Evolutionary conservation across 352 stramenopile genomes (phyloP).

Genomic region (Blastocystis sp.): DNA sequence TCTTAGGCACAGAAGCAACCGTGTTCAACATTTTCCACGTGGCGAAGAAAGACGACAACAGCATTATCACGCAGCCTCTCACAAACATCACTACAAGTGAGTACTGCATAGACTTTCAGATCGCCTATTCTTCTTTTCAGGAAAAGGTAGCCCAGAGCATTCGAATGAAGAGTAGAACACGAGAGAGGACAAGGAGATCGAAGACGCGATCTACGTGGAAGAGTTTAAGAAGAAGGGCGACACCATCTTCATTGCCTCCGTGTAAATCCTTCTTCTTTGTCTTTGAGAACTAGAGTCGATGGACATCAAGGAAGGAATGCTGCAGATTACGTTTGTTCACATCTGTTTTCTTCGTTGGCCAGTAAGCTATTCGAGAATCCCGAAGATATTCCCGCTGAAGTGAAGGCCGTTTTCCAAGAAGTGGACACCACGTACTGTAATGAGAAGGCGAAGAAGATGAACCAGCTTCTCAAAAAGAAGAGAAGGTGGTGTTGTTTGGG

Average conservation of each 20-base stretch:
- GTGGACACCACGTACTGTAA: constrained; percentile 55
- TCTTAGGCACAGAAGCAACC: constrained; percentile 27
- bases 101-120: constrained; percentile 51
- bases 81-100: constrained; percentile 40
- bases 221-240: constrained; percentile 1
- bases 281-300: constrained; percentile 39
- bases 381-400: constrained; percentile 33
- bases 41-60: constrained; percentile 45
- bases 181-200: constrained; percentile 11
- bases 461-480: constrained; percentile 3
- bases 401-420: constrained; percentile 30
- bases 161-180: constrained; percentile 41
- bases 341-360: constrained; percentile 18
- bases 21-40: constrained; percentile 58
- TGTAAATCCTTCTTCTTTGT: not conserved
- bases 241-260: constrained; percentile 41
- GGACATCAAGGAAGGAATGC: constrained; percentile 55
- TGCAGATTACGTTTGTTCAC: constrained; percentile 17
- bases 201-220: constrained; percentile 49
- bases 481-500: not conserved
- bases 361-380: constrained; percentile 41
- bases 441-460: constrained; percentile 19
- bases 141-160: not conserved
- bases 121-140: constrained; percentile 30
- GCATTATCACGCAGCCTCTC: constrained; percentile 14